Percentiles rank a stretch among this genome's conserved stretches.
Conservation (phyloP, 208 protist genomes). For the Trypanosoma rangeli region DNA sequence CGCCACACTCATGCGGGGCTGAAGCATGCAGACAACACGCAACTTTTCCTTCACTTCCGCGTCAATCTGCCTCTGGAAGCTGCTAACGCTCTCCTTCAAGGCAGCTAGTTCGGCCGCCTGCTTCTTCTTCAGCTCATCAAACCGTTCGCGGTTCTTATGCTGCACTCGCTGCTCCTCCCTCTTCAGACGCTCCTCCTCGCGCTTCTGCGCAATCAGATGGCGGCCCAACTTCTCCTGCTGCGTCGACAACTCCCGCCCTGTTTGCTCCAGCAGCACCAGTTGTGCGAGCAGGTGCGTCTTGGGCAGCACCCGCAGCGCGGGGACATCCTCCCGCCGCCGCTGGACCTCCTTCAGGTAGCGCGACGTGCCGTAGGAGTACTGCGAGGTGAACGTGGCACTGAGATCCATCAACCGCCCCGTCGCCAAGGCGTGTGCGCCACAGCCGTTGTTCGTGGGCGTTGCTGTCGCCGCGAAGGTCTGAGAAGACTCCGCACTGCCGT, state of each 20-base stretch:
- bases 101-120: conserved; percentile 54
- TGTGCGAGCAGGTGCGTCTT: conserved; percentile 58
- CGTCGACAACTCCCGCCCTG: conserved; percentile 39
- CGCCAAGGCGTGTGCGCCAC: not conserved
- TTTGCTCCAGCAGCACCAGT: conserved; percentile 48
- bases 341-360: conserved; percentile 65
- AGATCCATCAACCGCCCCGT: conserved; percentile 7
- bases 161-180: conserved; percentile 41
- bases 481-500: not conserved
- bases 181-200: conserved; percentile 44
- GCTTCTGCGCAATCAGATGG: conserved; percentile 45
- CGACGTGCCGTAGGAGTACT: conserved; percentile 41
- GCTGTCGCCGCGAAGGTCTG: not conserved
- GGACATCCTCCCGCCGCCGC: conserved; percentile 42
- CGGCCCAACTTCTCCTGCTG: conserved; percentile 50
- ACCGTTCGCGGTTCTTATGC: conserved; percentile 28
- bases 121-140: conserved; percentile 55
- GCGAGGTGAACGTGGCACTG: conserved; percentile 1
- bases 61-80: conserved; percentile 40
- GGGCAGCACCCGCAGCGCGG: conserved; percentile 58
- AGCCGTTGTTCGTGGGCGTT: not conserved
- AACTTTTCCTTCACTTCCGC: conserved; percentile 58
- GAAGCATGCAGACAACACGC: conserved; percentile 39
- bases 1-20: conserved; percentile 51
- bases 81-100: conserved; percentile 35